Percentiles rank a stretch among this genome's conserved stretches.
These are phyloP conservation scores for Arthrobotrys conoides DNA, from an alignment of 2,329 filamentous ascomycete species.

Conservation along the genomic window DNA sequence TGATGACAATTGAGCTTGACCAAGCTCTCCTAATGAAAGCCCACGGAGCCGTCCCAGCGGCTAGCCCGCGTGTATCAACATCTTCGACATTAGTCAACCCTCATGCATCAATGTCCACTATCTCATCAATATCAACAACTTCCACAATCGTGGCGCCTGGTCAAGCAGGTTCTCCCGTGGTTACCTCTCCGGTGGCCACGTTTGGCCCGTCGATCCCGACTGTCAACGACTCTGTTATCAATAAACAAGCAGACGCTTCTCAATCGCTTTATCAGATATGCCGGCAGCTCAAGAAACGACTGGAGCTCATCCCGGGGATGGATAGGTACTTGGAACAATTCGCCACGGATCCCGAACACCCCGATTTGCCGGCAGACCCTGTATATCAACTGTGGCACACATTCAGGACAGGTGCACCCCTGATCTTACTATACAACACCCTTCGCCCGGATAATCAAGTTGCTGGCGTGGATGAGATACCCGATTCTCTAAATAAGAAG, in stretches of 20 bases:
- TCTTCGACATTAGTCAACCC: conserved; percentile 60
- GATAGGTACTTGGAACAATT: conserved; percentile 71
- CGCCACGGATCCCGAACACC: conserved; percentile 73
- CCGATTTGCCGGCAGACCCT: conserved; percentile 81
- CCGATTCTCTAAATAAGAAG: conserved; percentile 77
- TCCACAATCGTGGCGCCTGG: conserved; percentile 41
- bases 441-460: conserved; percentile 79
- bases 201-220: conserved; percentile 62
- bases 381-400: conserved; percentile 93
- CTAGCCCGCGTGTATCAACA: conserved; percentile 60
- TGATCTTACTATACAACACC: conserved; percentile 90
- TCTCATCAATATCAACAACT: conserved; percentile 62
- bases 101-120: conserved; percentile 54
- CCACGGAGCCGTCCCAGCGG: conserved; percentile 62
- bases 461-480: conserved; percentile 75
- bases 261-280: conserved; percentile 96
- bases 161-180: conserved; percentile 42
- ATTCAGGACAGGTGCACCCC: conserved; percentile 84
- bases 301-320: conserved; percentile 87
- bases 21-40: conserved; percentile 63
- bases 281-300: conserved; percentile 82
- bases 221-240: conserved; percentile 78
- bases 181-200: conserved; percentile 62
- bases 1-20: conserved; percentile 65
- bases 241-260: conserved; percentile 92